Percentiles rank a stretch among this genome's conserved stretches.
phyloP scores from a whole-genome alignment of 2,329 filamentous ascomycete species.

The Phyllosticta paracitricarpa region DNA sequence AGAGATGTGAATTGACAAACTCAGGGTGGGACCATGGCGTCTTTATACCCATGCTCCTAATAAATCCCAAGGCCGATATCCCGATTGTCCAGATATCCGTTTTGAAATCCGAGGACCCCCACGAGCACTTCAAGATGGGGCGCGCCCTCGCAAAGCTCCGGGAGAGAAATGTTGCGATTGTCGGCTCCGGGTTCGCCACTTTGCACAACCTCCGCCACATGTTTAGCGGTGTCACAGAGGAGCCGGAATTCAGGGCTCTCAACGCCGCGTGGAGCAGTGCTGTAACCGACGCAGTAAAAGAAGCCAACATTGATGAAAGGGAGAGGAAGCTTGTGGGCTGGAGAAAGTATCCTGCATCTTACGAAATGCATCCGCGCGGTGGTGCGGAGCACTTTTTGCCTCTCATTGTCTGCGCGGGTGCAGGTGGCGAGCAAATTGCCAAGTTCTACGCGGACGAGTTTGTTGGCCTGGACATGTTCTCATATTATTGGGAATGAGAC shows the following conservation, averaged over 20 bases:
- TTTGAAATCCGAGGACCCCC: conserved; percentile 41
- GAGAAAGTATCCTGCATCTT: conserved; percentile 39
- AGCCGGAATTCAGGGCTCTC: conserved; percentile 21
- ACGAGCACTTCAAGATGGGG: conserved; percentile 43
- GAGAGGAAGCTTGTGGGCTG: conserved; percentile 36
- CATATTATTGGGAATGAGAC: conserved; percentile 44
- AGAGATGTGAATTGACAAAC: neutral
- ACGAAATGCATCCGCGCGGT: conserved; percentile 44
- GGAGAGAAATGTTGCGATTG: conserved; percentile 44
- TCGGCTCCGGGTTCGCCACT: conserved; percentile 52
- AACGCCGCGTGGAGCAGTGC: conserved; percentile 38
- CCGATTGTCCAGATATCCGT: conserved; percentile 51
- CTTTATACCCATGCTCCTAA: conserved; percentile 48
- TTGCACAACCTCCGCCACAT: conserved; percentile 46
- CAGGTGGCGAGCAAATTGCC: conserved; percentile 33
- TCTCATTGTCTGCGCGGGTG: conserved; percentile 47
- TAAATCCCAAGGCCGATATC: conserved; percentile 41
- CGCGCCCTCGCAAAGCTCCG: conserved; percentile 43
- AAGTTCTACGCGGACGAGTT: conserved; percentile 41
- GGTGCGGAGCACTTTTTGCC: conserved; percentile 52
- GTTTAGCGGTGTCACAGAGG: conserved; percentile 23
- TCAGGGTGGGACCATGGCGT: conserved; percentile 52
- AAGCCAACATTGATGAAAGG: conserved; percentile 26
- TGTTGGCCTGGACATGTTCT: conserved; percentile 41
- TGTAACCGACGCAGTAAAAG: conserved; percentile 33